Conservation (phyloP, 768 basidiomycete species). For the Cystobasidium ongulense region DNA sequence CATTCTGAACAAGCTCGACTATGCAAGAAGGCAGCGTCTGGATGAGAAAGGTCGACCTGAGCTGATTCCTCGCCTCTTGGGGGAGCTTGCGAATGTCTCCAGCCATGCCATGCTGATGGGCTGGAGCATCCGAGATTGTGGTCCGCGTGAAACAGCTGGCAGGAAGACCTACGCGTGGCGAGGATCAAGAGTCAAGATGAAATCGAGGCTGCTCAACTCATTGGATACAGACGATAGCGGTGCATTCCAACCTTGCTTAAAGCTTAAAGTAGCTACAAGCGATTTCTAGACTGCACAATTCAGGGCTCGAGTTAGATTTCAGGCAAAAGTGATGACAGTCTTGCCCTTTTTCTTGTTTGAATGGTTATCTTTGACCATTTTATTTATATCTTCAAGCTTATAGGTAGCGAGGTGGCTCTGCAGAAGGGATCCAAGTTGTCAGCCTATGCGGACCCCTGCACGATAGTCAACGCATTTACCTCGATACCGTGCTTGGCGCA, state of each 20-base stretch:
- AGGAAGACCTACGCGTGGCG: neutral
- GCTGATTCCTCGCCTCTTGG: conserved; percentile 55
- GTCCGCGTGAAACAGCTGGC: too few species aligned
- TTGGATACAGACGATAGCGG: too few species aligned
- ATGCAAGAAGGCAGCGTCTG: conserved; percentile 71
- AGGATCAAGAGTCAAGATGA: too few species aligned
- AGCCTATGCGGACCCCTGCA: neutral
- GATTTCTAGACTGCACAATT: too few species aligned
- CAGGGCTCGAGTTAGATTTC: too few species aligned
- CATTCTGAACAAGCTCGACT: conserved; percentile 80
- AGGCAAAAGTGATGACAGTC: conserved; percentile 16
- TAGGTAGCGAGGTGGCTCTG: conserved; percentile 2
- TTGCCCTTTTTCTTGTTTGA: conserved; percentile 17
- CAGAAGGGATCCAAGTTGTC: neutral
- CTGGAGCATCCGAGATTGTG: neutral
- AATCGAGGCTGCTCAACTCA: too few species aligned
- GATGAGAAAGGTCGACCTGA: conserved; percentile 76
- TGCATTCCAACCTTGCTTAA: too few species aligned
- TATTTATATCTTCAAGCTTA: conserved; percentile 21
- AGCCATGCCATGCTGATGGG: neutral
- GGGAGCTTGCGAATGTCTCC: conserved; percentile 48
- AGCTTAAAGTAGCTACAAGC: too few species aligned
- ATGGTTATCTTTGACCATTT: conserved; percentile 12
- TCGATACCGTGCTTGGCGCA: conserved; percentile 31
- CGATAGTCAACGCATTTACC: neutral